Percentiles rank a stretch among this genome's conserved stretches.
Evolutionary conservation across 495 filamentous ascomycete species (phyloP).

Genomic region (Neurospora sp.): DNA sequence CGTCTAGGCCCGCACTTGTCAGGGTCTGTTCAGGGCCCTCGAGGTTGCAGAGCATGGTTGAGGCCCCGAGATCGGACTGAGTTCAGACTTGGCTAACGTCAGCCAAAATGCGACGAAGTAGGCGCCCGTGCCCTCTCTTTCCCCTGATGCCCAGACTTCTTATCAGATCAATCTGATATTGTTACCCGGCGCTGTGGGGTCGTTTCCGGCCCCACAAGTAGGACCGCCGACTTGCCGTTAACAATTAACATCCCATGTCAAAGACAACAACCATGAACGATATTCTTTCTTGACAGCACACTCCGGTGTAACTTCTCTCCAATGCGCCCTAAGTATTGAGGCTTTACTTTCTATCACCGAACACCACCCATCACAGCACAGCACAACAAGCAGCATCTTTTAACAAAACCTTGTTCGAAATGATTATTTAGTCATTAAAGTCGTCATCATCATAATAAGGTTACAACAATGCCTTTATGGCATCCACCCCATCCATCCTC

Average conservation of each 20-base stretch:
- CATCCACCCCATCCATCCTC: not conserved
- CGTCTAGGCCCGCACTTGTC: not conserved
- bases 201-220: not conserved
- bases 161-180: not conserved
- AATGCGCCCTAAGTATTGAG: too few relatives aligned
- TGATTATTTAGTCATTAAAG: not conserved
- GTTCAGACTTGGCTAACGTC: not conserved
- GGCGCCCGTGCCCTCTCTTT: not conserved
- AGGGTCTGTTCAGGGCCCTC: not conserved
- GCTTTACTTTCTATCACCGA: too few relatives aligned
- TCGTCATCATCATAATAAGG: not conserved
- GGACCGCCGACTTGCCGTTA: too few relatives aligned
- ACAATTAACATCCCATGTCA: too few relatives aligned
- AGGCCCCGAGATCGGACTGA: not conserved
- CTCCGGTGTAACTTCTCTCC: too few relatives aligned
- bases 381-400: too few relatives aligned
- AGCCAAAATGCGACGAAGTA: not conserved
- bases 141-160: not conserved
- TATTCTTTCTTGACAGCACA: too few relatives aligned
- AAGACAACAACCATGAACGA: too few relatives aligned
- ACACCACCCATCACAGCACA: too few relatives aligned
- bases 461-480: not conserved
- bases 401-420: not conserved
- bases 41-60: not conserved
- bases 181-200: not conserved